Evolutionary conservation across 75 land plant genomes (phyloP).

Genomic region (Cupressus sempervirens): DNA sequence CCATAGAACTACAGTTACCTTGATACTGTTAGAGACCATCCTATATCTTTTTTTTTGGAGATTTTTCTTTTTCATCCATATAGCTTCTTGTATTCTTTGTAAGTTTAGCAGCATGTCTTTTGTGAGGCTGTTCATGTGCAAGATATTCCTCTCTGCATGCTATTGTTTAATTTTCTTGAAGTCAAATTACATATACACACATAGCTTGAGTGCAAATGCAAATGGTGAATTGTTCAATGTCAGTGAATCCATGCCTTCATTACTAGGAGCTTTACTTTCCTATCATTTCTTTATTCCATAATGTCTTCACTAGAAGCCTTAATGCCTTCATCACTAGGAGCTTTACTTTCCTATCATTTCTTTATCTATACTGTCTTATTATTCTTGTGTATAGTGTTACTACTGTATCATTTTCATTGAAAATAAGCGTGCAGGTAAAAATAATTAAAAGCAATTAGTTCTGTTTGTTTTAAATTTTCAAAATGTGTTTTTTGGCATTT

Average conservation of each 20-base stretch:
- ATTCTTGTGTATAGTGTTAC: background rate
- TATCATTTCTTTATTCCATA: background rate
- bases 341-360: background rate
- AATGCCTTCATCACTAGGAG: too few relatives aligned
- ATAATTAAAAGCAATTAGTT: background rate
- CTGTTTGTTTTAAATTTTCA: background rate
- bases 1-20: background rate
- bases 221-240: background rate
- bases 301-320: too few relatives aligned
- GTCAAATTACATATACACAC: background rate
- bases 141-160: background rate
- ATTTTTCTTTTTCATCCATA: background rate
- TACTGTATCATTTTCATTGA: background rate
- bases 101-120: background rate
- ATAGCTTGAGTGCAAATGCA: background rate
- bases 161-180: background rate
- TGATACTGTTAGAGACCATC: background rate
- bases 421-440: background rate
- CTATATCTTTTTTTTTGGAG: background rate
- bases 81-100: background rate
- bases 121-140: background rate
- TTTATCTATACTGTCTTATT: background rate
- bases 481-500: slow-evolving; percentile 3
- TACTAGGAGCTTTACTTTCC: background rate
- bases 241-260: background rate